Percentiles rank a stretch among this genome's conserved stretches.
Conservation (phyloP, 2,329 filamentous ascomycete species). For the Dactylellina leptospora region DNA sequence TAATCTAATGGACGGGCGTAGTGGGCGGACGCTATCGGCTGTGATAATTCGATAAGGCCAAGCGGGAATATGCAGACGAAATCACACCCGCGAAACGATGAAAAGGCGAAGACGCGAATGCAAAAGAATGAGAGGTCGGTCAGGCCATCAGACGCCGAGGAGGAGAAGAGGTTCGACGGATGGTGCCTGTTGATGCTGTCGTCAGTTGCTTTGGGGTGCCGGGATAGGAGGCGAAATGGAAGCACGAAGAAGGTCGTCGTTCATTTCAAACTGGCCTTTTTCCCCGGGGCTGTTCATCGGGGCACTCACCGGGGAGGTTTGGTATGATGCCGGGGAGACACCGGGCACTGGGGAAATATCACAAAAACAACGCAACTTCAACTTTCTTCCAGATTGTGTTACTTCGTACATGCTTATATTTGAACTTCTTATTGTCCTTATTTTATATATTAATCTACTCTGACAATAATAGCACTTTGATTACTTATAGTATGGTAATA, state of each 20-base stretch:
- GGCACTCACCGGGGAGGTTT: background rate
- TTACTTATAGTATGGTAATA: no score
- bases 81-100: conserved; percentile 2
- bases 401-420: no score
- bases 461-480: no score
- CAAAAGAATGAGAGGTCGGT: background rate
- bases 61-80: conserved; percentile 17
- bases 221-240: no score
- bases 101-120: background rate
- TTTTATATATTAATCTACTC: no score
- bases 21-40: conserved; percentile 2
- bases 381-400: background rate
- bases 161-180: no score
- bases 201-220: no score
- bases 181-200: conserved; percentile 3
- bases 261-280: conserved; percentile 9
- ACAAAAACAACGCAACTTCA: conserved; percentile 18
- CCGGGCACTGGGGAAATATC: background rate
- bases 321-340: background rate
- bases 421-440: no score
- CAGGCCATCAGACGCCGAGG: no score
- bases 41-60: conserved; percentile 7
- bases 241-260: no score
- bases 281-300: conserved; percentile 2
- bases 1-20: background rate